Base-by-base conservation (phyloP, 129 eudicot genomes). In the Kitagawia praeruptora region DNA sequence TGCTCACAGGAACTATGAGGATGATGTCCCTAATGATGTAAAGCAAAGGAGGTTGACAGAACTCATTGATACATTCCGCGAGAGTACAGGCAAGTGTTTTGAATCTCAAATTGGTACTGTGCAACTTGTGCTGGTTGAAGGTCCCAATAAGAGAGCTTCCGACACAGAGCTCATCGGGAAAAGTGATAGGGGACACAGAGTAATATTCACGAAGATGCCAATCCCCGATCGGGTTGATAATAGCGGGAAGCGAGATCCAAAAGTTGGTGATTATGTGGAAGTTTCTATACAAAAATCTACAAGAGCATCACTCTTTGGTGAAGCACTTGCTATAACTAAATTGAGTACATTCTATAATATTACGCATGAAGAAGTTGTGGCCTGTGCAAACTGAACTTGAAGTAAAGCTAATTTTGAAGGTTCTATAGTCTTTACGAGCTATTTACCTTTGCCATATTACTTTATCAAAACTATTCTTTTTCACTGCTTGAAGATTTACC, bases 111-210 rank as follows among this genome's bases (percentile, higher is more conserved):
- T 96, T 25, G 97, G 97, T 38, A 84, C 89, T 3, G 67, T 84
- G 73, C 99, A 96, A 75, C 97, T 96, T 44, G 99, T 96, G 71
- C 78, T 96, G 80, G 98, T 96, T 81, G 99, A 96, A 87, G 99
- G 99, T 56, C 98, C 99, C 8, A 96, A 96, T 79, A 92, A 84
- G 79, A 90, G 97, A 87, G 96, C 98, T 53, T 95, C 98, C 27
- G 93, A 96, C 39, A 92, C 96, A 13, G 99, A 96, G 89, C 92
- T 96, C 40, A 90, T 96, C n/a, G 99, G 99, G 69, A 96, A 96
- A 86, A 96, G 99, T 37, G 99, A 92, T 71, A 90, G 93, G 81
- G 99, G 97, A 78, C 99, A 96, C 76, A 85, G 94, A 83, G 99
- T 96, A 23, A 77, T 82, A 42, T 92, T 96, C 71, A 41, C 83